These are phyloP conservation scores for Acorus gramineus DNA, from an alignment of 106 monocot genomes.

Conservation along the genomic window DNA sequence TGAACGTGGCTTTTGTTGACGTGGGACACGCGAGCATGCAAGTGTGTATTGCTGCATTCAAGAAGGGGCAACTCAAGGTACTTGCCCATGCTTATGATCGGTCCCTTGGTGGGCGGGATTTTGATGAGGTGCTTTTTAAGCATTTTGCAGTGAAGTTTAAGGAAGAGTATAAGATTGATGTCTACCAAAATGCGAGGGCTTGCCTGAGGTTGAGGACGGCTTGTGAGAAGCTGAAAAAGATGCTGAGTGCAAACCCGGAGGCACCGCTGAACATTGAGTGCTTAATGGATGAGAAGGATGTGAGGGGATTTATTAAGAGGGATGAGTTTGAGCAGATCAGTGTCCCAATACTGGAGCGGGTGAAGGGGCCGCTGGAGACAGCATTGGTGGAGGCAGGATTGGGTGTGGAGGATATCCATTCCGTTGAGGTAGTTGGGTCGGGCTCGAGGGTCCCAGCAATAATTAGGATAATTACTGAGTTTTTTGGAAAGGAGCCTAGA, in stretches of 20 bases:
- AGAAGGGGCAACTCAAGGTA: slow-evolving; percentile 56
- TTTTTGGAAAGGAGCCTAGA: slow-evolving; percentile 64
- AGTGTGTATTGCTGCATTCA: slow-evolving; percentile 58
- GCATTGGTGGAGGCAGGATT: slow-evolving; percentile 42
- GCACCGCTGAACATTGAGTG: slow-evolving; percentile 77
- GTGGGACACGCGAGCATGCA: slow-evolving; percentile 83
- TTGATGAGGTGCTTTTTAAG: slow-evolving; percentile 64
- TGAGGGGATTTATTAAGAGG: slow-evolving; percentile 56
- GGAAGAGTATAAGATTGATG: slow-evolving; percentile 64
- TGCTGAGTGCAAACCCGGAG: slow-evolving; percentile 83
- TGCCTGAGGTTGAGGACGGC: slow-evolving; percentile 53
- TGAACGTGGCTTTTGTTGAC: slow-evolving; percentile 74
- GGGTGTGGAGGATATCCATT: slow-evolving; percentile 33
- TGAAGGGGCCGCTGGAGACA: slow-evolving; percentile 47
- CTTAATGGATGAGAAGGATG: slow-evolving; percentile 90
- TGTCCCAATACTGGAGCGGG: slow-evolving; percentile 45
- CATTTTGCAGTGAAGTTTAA: slow-evolving; percentile 73
- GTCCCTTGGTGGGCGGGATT: slow-evolving; percentile 79
- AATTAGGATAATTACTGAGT: slow-evolving; percentile 40
- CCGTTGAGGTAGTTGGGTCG: slow-evolving; percentile 83
- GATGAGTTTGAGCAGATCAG: slow-evolving; percentile 77
- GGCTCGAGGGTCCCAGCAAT: slow-evolving; percentile 85
- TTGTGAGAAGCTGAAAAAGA: slow-evolving; percentile 80
- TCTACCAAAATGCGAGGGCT: slow-evolving; percentile 55
- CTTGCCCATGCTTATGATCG: slow-evolving; percentile 49